These are phyloP conservation scores for Kitagawia praeruptora DNA, from an alignment of 129 eudicot genomes.

Conservation along the genomic window DNA sequence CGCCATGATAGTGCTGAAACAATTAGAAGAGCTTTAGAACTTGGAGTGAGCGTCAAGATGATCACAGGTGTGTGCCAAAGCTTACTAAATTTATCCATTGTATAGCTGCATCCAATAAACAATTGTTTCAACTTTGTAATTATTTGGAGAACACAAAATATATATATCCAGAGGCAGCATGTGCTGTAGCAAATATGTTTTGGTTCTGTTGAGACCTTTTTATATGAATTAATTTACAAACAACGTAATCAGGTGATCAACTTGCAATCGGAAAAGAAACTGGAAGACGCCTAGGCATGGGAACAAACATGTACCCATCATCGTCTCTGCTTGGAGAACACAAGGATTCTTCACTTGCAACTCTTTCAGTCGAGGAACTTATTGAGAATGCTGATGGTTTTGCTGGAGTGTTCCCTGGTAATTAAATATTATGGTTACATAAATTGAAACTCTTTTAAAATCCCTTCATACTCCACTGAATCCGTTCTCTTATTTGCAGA, in stretches of 20 bases:
- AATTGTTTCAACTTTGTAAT: neutral
- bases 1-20: constrained; percentile 96
- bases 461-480: too few relatives aligned
- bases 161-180: too few relatives aligned
- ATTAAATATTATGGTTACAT: too few relatives aligned
- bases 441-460: too few relatives aligned
- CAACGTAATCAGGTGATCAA: constrained; percentile 54
- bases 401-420: too few relatives aligned
- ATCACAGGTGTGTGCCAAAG: constrained; percentile 46
- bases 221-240: neutral
- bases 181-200: too few relatives aligned
- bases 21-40: constrained; percentile 66
- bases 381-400: too few relatives aligned
- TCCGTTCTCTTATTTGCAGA: too few relatives aligned
- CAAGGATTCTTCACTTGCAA: too few relatives aligned
- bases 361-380: too few relatives aligned
- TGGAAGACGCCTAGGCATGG: constrained; percentile 90
- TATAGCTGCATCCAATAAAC: neutral
- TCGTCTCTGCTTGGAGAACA: constrained; percentile 54
- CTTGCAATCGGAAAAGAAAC: constrained; percentile 87
- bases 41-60: constrained; percentile 89
- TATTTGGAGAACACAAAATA: too few relatives aligned
- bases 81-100: neutral
- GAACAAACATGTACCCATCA: constrained; percentile 87
- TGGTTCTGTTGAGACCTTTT: too few relatives aligned